phyloP scores from a whole-genome alignment of 495 filamentous ascomycete species.

The Beverwykella pulmonaria region DNA sequence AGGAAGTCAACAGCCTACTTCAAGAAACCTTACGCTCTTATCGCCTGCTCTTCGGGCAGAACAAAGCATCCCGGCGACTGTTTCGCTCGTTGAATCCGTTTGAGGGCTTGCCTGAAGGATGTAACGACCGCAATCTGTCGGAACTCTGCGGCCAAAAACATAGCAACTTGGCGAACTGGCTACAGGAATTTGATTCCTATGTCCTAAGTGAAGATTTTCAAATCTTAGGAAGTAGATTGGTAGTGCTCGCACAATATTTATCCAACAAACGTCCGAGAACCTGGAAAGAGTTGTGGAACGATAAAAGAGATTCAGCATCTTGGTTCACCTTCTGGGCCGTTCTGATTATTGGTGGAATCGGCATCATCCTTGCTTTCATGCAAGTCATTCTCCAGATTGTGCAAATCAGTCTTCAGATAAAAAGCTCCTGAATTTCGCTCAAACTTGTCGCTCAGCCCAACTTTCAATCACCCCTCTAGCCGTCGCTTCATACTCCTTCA shows the following conservation, averaged over 20 bases:
- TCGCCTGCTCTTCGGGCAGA: slow-evolving; percentile 37
- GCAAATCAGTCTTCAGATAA: slow-evolving; percentile 19
- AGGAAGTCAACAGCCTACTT: slow-evolving; percentile 26
- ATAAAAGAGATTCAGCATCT: slow-evolving; percentile 24
- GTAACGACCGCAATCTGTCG: slow-evolving; percentile 6
- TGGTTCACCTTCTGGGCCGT: slow-evolving; percentile 30
- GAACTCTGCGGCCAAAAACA: not conserved
- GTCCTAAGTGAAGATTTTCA: slow-evolving; percentile 26
- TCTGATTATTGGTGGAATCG: slow-evolving; percentile 16
- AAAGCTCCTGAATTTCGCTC: not conserved
- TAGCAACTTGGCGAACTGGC: not conserved
- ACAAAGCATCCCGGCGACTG: slow-evolving; percentile 24
- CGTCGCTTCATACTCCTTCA: slow-evolving; percentile 52
- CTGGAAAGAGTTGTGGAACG: slow-evolving; percentile 29
- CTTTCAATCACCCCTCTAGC: slow-evolving; percentile 50
- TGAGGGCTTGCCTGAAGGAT: slow-evolving; percentile 13
- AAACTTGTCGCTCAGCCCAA: slow-evolving; percentile 40
- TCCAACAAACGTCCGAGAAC: slow-evolving; percentile 16
- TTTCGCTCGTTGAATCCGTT: slow-evolving; percentile 35
- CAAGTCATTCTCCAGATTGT: slow-evolving; percentile 33
- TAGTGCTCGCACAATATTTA: slow-evolving; percentile 2
- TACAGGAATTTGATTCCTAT: not conserved
- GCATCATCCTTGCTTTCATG: slow-evolving; percentile 20
- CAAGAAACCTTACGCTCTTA: slow-evolving; percentile 34
- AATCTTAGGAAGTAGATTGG: slow-evolving; percentile 24